Evolutionary conservation across 1,284 basidiomycete genomes (phyloP).

Genomic region (Naganishia albida): DNA sequence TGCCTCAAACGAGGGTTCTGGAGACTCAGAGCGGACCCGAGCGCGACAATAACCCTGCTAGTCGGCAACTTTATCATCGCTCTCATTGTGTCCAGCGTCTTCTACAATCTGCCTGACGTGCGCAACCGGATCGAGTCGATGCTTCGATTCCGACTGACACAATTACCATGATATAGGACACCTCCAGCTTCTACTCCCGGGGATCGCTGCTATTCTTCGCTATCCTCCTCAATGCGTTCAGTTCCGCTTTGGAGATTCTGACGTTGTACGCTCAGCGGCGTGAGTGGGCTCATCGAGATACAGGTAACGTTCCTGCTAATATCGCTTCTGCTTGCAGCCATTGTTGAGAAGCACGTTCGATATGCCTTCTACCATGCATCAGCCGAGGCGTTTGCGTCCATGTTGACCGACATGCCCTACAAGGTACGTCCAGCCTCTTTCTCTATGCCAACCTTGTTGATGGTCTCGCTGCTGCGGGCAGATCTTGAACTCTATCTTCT

Average conservation of each 20-base stretch:
- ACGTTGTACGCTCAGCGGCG: constrained; percentile 54
- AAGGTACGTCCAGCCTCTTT: constrained; percentile 43
- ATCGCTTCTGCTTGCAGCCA: constrained; percentile 32
- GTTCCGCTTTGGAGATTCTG: constrained; percentile 42
- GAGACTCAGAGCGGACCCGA: constrained; percentile 53
- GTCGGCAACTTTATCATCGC: constrained; percentile 55
- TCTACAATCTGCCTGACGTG: constrained; percentile 48
- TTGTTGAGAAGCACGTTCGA: constrained; percentile 55
- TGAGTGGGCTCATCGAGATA: background rate
- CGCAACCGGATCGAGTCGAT: background rate
- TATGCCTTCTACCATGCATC: constrained; percentile 57
- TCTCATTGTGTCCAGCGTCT: constrained; percentile 54
- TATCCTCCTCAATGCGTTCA: constrained; percentile 52
- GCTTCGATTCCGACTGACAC: constrained; percentile 15
- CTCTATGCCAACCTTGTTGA: too few relatives aligned
- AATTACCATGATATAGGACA: constrained; percentile 25
- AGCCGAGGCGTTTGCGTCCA: constrained; percentile 56
- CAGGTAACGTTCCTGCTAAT: background rate
- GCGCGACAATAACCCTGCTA: constrained; percentile 50
- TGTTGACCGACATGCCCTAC: constrained; percentile 57
- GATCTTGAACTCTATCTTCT: constrained; percentile 46
- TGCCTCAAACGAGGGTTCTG: constrained; percentile 54
- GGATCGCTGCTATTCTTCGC: constrained; percentile 56
- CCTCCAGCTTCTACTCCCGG: constrained; percentile 47
- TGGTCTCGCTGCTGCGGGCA: background rate